A percentile compares a stretch with the other conserved stretches of the same genome.
Conservation (phyloP, 164 flowering plant genomes). For the Piper longum region DNA sequence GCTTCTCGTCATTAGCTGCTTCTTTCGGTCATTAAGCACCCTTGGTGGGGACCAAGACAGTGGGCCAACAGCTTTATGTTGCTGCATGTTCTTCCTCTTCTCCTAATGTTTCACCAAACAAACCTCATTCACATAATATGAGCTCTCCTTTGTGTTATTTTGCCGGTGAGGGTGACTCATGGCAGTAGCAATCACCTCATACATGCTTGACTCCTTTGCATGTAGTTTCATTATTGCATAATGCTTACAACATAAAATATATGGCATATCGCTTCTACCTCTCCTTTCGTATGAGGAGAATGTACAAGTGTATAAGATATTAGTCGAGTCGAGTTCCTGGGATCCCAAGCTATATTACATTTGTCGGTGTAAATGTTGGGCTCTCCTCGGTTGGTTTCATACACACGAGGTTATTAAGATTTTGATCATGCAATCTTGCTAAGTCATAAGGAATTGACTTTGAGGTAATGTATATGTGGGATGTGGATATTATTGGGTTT, state of each 20-base stretch:
- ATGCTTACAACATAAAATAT: not conserved
- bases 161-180: not conserved
- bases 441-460: no score
- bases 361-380: no score
- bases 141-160: not conserved
- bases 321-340: not conserved
- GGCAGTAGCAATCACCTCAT: not conserved
- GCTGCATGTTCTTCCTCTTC: not conserved
- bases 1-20: not conserved
- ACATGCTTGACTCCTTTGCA: not conserved
- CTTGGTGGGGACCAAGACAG: not conserved
- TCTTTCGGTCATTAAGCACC: not conserved
- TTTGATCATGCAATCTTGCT: no score
- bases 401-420: no score
- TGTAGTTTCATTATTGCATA: not conserved
- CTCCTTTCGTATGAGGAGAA: slow-evolving; percentile 1
- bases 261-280: not conserved
- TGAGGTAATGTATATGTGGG: no score
- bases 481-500: not conserved
- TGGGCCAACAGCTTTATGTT: slow-evolving; percentile 1
- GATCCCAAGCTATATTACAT: not conserved
- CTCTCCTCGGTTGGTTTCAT: no score
- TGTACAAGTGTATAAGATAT: not conserved
- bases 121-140: slow-evolving; percentile 8
- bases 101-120: not conserved